Base-by-base conservation (phyloP, 2,329 filamentous ascomycete genomes). In the Colletotrichum lini region DNA sequence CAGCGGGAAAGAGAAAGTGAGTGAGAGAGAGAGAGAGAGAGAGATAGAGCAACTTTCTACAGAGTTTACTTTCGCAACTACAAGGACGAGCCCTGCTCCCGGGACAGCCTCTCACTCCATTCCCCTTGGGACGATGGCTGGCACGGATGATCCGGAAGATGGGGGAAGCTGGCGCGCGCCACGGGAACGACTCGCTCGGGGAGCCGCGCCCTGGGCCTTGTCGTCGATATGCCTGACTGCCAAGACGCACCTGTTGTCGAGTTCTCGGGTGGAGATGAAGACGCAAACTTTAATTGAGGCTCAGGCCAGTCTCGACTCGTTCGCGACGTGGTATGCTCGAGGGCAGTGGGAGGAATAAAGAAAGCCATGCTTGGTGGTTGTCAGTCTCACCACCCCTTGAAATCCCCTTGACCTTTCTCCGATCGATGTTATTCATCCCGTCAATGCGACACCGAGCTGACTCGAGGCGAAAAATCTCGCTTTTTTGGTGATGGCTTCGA, bases 91-190 rank as follows among this genome's bases (percentile, higher is more conserved):
- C 63, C 68, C 35, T 71, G 64, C 53, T 30, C 40, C 35, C 12
- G 21, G 44, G 45, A 40, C 54, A n/a, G 30, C 30, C 30, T 30
- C 30, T 30, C 30, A 4, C 35, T 35, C 15, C 18, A 13, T 15
- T 53, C 60, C 59, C 65, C 49, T 40, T 30, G 30, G 30, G 54
- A 18, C 30, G 38, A 23, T 54, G 65, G 53, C 53, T 65, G 35
- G 70, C 59, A 70, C 60, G 70, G 70, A 70, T 65, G 56, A 70
- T 72, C 59, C 70, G 70, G 70, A 72, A 72, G 59, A 30, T 6
- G 30, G 30, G 30, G 30, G 30, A 26, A 26, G 26, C 54, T 70
- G 65, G 70, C 53, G 66, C 65, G 66, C 69, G 59, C 69, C 68
- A 26, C 26, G 68, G 58, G 58, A 72, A 59, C 42, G 54, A 70